A percentile compares a stretch with the other conserved stretches of the same genome.
phyloP scores from a whole-genome alignment of 2,329 filamentous ascomycete species.

The Pyrenophora graminea region DNA sequence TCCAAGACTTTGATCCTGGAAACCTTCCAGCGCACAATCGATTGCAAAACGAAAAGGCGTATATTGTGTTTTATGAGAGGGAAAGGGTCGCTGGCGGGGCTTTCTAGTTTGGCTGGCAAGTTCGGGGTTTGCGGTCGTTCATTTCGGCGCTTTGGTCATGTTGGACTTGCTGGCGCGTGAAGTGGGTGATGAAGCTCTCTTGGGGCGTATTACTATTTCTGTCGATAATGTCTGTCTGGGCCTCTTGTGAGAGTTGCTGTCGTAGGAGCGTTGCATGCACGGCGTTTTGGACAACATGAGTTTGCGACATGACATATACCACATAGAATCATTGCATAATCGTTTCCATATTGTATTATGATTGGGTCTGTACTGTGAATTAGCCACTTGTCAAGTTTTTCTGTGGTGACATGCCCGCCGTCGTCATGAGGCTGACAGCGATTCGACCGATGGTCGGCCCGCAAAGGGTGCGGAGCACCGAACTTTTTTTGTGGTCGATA shows the following conservation, averaged over 20 bases:
- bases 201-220: too few species aligned
- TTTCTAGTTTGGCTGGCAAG: slow-evolving; percentile 13
- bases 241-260: too few species aligned
- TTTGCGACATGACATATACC: slow-evolving; percentile 7
- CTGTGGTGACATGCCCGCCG: too few species aligned
- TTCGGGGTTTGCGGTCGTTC: too few species aligned
- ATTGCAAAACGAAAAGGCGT: slow-evolving; percentile 66
- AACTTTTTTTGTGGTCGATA: slow-evolving; percentile 25
- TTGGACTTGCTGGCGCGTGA: not conserved
- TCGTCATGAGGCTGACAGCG: not conserved
- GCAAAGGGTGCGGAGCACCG: slow-evolving; percentile 19
- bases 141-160: not conserved
- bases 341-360: not conserved
- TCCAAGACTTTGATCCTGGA: slow-evolving; percentile 62
- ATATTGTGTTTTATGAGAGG: slow-evolving; percentile 67
- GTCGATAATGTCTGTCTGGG: too few species aligned
- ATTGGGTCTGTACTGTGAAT: not conserved
- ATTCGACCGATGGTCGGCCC: slow-evolving; percentile 27
- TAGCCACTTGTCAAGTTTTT: not conserved
- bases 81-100: slow-evolving; percentile 41
- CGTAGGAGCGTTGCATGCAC: slow-evolving; percentile 12
- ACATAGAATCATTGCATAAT: slow-evolving; percentile 7
- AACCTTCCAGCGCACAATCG: slow-evolving; percentile 54
- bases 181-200: too few species aligned
- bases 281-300: slow-evolving; percentile 6